Conservation (phyloP, 2,329 filamentous ascomycete species). For the Trichoderma atroviride region DNA sequence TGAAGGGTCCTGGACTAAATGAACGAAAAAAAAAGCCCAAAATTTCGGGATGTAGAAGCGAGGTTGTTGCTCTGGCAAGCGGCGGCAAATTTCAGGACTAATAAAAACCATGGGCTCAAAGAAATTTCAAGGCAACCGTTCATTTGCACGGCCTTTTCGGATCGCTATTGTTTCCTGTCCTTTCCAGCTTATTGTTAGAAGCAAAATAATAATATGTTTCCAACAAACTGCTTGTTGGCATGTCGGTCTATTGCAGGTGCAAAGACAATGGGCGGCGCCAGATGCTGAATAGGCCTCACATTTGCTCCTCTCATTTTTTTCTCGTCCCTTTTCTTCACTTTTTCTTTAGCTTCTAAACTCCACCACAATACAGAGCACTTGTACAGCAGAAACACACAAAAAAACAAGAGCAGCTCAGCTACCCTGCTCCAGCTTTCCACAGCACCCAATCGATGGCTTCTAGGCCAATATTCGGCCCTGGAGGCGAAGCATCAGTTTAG, state of each 20-base stretch:
- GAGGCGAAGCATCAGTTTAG: slow-evolving; percentile 10
- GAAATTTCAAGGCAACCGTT: background rate
- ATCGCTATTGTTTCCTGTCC: background rate
- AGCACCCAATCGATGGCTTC: slow-evolving; percentile 3
- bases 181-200: background rate
- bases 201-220: background rate
- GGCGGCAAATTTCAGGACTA: background rate
- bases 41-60: slow-evolving; percentile 14
- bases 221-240: background rate
- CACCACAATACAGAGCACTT: background rate
- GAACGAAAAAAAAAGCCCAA: background rate
- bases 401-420: background rate
- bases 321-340: background rate
- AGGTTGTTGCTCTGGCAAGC: slow-evolving; percentile 1
- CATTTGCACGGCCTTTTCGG: background rate
- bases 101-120: slow-evolving; percentile 1
- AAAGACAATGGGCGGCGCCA: background rate
- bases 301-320: background rate
- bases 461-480: slow-evolving; percentile 6
- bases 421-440: background rate
- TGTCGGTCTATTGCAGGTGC: background rate
- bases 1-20: background rate
- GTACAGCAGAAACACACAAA: background rate
- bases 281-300: background rate
- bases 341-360: background rate